Evolutionary conservation across 495 filamentous ascomycete species (phyloP).

Genomic region (Aspergillus asperescens): DNA sequence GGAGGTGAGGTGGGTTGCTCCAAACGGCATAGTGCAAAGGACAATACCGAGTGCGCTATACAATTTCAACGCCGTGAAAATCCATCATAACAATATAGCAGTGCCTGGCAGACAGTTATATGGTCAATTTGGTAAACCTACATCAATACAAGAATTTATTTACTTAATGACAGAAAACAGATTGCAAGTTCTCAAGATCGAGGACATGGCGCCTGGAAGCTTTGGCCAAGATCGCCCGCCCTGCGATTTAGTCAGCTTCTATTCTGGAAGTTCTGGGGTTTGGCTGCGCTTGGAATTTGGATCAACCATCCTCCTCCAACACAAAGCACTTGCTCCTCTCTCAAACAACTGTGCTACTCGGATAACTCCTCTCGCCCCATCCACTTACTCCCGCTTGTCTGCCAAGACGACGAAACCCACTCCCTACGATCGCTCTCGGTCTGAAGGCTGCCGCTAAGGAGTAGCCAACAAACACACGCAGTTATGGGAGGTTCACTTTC

Average conservation of each 20-base stretch:
- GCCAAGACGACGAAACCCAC: neutral
- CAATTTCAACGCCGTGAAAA: neutral
- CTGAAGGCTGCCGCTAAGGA: neutral
- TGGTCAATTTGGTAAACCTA: neutral
- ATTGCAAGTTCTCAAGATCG: neutral
- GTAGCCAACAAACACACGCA: constrained; percentile 13
- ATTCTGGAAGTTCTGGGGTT: constrained; percentile 13
- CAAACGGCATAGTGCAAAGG: constrained; percentile 1
- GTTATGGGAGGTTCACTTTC: constrained; percentile 79
- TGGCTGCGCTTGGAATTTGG: neutral
- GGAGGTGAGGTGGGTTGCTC: constrained; percentile 5
- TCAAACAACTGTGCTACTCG: neutral
- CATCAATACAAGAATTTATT: neutral
- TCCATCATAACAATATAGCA: neutral
- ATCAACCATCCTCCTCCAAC: constrained; percentile 2
- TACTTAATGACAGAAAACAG: neutral
- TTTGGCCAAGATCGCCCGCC: constrained; percentile 19
- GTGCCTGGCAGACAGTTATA: too few species aligned
- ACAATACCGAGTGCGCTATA: neutral
- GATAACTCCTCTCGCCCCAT: neutral
- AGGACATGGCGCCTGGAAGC: constrained; percentile 7
- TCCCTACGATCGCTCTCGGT: constrained; percentile 3
- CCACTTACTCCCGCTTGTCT: neutral
- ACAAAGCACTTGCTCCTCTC: neutral
- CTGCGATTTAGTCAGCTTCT: constrained; percentile 22